phyloP scores from a whole-genome alignment of 352 stramenopile genomes.

The Pythium phragmiticola region DNA sequence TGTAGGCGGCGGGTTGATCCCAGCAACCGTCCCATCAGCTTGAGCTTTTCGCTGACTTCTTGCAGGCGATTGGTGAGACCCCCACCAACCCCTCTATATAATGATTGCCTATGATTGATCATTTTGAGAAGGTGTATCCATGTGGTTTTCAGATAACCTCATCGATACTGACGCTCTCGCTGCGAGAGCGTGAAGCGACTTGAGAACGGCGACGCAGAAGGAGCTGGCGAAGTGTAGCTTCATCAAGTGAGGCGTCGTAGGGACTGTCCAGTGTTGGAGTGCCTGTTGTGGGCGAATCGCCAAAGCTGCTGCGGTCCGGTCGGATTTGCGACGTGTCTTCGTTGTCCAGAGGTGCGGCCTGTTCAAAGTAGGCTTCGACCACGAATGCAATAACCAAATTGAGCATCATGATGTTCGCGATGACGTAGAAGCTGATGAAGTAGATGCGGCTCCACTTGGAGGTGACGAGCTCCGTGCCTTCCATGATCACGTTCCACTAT shows the following conservation, averaged over 20 bases:
- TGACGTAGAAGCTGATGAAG: slow-evolving; percentile 73
- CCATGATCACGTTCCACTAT: slow-evolving; percentile 71
- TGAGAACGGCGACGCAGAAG: slow-evolving; percentile 21
- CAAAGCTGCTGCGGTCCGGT: neutral
- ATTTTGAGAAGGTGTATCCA: slow-evolving; percentile 14
- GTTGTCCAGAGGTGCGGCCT: slow-evolving; percentile 15
- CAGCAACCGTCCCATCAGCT: neutral
- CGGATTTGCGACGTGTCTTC: slow-evolving; percentile 3
- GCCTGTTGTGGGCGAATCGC: neutral
- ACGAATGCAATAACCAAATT: slow-evolving; percentile 74
- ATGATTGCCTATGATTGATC: neutral
- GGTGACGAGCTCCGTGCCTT: slow-evolving; percentile 55
- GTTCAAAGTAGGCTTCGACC: slow-evolving; percentile 58
- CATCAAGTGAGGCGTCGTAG: neutral
- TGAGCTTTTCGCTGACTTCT: slow-evolving; percentile 5
- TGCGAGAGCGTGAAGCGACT: slow-evolving; percentile 31
- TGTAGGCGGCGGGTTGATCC: neutral
- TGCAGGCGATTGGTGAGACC: neutral
- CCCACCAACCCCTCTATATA: slow-evolving; percentile 7
- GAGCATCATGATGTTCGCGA: slow-evolving; percentile 68
- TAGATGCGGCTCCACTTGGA: slow-evolving; percentile 56
- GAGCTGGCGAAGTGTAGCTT: slow-evolving; percentile 6
- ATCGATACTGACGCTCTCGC: slow-evolving; percentile 46
- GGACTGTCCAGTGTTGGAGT: neutral
- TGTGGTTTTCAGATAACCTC: slow-evolving; percentile 35